Evolutionary conservation across 192 early-diverging fungal species (phyloP).

Genomic region (Anaeromyces robustus): DNA sequence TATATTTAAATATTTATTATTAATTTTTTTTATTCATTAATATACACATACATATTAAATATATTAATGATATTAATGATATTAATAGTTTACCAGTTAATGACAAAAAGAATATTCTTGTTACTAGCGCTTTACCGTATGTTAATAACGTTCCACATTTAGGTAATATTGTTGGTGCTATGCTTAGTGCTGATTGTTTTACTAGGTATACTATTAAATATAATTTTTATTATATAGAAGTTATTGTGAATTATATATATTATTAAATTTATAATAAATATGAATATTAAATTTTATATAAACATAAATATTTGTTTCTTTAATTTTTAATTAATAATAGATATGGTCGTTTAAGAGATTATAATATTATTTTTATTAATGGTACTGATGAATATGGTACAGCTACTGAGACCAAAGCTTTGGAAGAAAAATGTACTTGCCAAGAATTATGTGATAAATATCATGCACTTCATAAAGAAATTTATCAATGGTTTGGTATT

Average conservation of each 20-base stretch:
- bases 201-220: conserved; percentile 34
- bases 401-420: conserved; percentile 94
- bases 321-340: conserved; percentile 9
- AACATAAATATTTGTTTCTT: too few relatives aligned
- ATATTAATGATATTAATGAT: too few relatives aligned
- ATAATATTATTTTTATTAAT: conserved; percentile 84
- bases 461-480: conserved; percentile 60
- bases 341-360: conserved; percentile 73
- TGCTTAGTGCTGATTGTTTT: conserved; percentile 91
- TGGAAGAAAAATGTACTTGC: conserved; percentile 79
- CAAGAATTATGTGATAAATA: conserved; percentile 97
- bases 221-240: neutral
- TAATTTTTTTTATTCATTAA: too few relatives aligned
- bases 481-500: conserved; percentile 89
- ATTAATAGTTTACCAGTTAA: conserved; percentile 29
- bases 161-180: conserved; percentile 98
- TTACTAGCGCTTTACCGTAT: conserved; percentile 93
- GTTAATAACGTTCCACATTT: conserved; percentile 99
- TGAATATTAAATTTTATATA: too few relatives aligned
- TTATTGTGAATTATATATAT: too few relatives aligned
- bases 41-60: too few relatives aligned
- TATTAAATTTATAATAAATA: too few relatives aligned
- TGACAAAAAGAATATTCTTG: conserved; percentile 72
- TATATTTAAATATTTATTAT: too few relatives aligned
- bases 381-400: conserved; percentile 99